Conservation (phyloP, 2,329 filamentous ascomycete species). For the Stachybotrys chlorohalonatus region DNA sequence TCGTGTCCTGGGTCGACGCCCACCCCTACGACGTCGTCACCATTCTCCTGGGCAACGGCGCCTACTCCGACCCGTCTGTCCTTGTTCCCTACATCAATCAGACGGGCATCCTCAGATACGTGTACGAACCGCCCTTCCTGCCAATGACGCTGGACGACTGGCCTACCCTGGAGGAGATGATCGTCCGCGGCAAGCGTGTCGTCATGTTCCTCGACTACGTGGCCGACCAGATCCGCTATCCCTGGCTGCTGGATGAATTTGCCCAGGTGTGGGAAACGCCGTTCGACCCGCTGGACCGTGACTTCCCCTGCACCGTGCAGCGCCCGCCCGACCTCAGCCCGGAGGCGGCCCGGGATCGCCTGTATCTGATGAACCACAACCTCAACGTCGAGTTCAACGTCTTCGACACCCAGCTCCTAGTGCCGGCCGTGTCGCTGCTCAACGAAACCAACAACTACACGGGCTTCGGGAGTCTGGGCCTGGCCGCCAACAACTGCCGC, state of each 20-base stretch:
- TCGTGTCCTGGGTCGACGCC: slow-evolving; percentile 61
- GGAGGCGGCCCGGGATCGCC: slow-evolving; percentile 46
- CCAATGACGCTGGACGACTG: slow-evolving; percentile 69
- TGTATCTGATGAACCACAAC: slow-evolving; percentile 89
- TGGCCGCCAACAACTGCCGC: slow-evolving; percentile 53
- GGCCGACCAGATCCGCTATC: slow-evolving; percentile 67
- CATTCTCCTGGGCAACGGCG: slow-evolving; percentile 76
- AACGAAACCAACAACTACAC: slow-evolving; percentile 62
- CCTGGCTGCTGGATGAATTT: slow-evolving; percentile 85
- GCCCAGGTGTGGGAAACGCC: slow-evolving; percentile 85
- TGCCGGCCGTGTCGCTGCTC: slow-evolving; percentile 62
- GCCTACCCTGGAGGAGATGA: slow-evolving; percentile 75
- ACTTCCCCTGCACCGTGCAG: slow-evolving; percentile 71
- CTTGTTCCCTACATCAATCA: slow-evolving; percentile 62
- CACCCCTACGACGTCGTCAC: slow-evolving; percentile 86
- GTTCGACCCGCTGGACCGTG: slow-evolving; percentile 57
- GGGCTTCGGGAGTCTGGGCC: slow-evolving; percentile 58
- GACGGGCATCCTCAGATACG: slow-evolving; percentile 62
- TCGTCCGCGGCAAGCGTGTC: slow-evolving; percentile 59
- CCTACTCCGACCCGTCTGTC: slow-evolving; percentile 54
- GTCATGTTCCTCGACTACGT: slow-evolving; percentile 81
- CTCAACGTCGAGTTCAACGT: slow-evolving; percentile 70
- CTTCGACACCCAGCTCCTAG: slow-evolving; percentile 52
- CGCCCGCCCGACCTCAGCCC: slow-evolving; percentile 59
- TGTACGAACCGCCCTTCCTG: slow-evolving; percentile 62